These are phyloP conservation scores for Fraxinus floribunda DNA, from an alignment of 305 asterid species.

Conservation along the genomic window DNA sequence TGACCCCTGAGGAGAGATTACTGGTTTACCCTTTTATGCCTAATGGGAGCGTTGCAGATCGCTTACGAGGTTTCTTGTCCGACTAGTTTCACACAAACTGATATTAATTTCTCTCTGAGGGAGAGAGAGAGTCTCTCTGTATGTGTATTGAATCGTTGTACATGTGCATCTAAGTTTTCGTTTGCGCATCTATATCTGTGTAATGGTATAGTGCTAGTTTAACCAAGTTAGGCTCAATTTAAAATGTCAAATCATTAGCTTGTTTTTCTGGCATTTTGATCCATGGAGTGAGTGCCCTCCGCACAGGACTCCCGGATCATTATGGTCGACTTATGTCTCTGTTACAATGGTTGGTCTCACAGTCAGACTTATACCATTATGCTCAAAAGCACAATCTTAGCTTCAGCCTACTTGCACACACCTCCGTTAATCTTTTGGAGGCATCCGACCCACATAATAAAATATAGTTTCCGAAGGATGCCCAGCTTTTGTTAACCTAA, in stretches of 20 bases:
- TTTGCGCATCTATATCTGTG: neutral
- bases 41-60: slow-evolving; percentile 92
- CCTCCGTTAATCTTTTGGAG: neutral
- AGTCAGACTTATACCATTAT: neutral
- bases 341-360: neutral
- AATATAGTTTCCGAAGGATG: neutral
- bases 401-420: neutral
- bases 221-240: neutral
- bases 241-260: neutral
- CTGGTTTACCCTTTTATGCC: slow-evolving; percentile 90
- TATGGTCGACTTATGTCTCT: neutral
- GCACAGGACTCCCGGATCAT: neutral
- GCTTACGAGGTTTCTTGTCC: slow-evolving; percentile 63
- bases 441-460: neutral
- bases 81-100: neutral
- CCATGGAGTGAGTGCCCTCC: neutral
- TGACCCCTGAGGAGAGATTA: slow-evolving; percentile 81
- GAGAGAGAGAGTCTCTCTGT: too few species aligned
- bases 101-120: neutral
- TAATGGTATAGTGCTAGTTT: neutral
- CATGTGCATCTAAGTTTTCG: neutral
- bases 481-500: slow-evolving; percentile 1
- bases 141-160: neutral
- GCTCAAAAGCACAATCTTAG: neutral
- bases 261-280: neutral